Evolutionary conservation across 73 alveolate species (phyloP), one percentile per base, ranked within the genome.

Genomic region (Blepharisma stoltei): DNA sequence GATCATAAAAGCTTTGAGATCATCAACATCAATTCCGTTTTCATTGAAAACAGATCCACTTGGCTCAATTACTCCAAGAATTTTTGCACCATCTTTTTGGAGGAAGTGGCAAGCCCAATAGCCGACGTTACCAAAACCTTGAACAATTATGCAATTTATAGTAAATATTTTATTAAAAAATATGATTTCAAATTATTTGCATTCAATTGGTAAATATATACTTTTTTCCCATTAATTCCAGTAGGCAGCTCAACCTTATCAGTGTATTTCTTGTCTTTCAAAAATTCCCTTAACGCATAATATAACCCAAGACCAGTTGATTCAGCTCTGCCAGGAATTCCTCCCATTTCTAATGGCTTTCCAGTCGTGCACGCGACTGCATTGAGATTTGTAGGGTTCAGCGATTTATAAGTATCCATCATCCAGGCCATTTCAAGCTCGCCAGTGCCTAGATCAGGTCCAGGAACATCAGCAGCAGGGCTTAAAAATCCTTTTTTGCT

Each of bases 111-210:
- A 84, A 54, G 95, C 98, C 92, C 92, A 92, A 79, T 88, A 90
- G n/a, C 98, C 98, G 73, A 92, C 98, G 71, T 90, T 90, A 78
- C 98, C 98, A 77, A 89, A 92, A n/a, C 98, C 98, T 87, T 92
- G 84, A 52, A 92, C 66, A 69, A 77, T 71, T 87, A n/a, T n/a
- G n/a, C n/a, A n/a, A n/a, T n/a, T n/a, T n/a, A n/a, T n/a, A n/a
- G n/a, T n/a, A 91, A 79, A 11, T 83, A 81, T 82, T 88, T 88
- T 45, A 66, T 83, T 38, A 46, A 54, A 45, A 83, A 55, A 25
- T 87, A 87, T 47, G 6, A 14, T 67, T n/a, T n/a, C n/a, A n/a
- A n/a, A n/a, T n/a, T n/a, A n/a, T n/a, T n/a, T n/a, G n/a, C n/a
- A n/a, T n/a, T n/a, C n/a, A 91, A 67, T 66, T 67, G 71, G 86